Conservation (phyloP, 1,139 yeast genomes). For the Blastobotrys persicus region DNA sequence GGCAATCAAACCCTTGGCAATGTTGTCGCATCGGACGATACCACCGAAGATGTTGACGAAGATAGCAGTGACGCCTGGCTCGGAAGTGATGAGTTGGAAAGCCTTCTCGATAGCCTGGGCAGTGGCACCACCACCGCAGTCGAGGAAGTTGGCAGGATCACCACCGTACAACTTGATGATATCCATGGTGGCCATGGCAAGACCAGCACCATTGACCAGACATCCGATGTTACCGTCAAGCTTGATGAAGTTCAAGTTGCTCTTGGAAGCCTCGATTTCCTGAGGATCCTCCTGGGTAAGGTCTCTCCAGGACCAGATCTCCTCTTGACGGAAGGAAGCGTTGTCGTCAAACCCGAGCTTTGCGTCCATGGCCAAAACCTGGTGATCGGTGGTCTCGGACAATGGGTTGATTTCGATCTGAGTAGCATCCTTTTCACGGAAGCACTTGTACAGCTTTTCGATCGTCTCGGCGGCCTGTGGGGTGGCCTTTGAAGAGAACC, state of each 20-base stretch:
- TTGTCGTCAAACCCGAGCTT: slow-evolving; percentile 97
- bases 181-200: slow-evolving; percentile 99
- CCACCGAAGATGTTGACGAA: slow-evolving; percentile 99
- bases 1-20: slow-evolving; percentile 94
- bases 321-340: slow-evolving; percentile 92
- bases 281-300: slow-evolving; percentile 96
- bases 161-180: slow-evolving; percentile 98
- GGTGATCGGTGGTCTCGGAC: slow-evolving; percentile 86
- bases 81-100: slow-evolving; percentile 86
- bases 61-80: slow-evolving; percentile 88
- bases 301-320: slow-evolving; percentile 96
- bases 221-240: slow-evolving; percentile 98
- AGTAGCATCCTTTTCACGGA: slow-evolving; percentile 89
- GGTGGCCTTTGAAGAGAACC: slow-evolving; percentile 74
- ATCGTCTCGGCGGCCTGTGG: slow-evolving; percentile 87
- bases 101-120: slow-evolving; percentile 98
- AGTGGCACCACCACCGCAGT: slow-evolving; percentile 99
- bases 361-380: slow-evolving; percentile 98
- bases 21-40: slow-evolving; percentile 98
- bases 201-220: slow-evolving; percentile 98
- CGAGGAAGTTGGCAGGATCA: slow-evolving; percentile 97
- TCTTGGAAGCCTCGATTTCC: slow-evolving; percentile 87
- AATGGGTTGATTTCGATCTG: slow-evolving; percentile 98
- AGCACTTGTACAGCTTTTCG: slow-evolving; percentile 83
- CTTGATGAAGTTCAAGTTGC: slow-evolving; percentile 93